Evolutionary conservation across 441 rosid species (phyloP), one percentile per base, ranked within the genome.

Genomic region (Bocquillonia castaneifolia): DNA sequence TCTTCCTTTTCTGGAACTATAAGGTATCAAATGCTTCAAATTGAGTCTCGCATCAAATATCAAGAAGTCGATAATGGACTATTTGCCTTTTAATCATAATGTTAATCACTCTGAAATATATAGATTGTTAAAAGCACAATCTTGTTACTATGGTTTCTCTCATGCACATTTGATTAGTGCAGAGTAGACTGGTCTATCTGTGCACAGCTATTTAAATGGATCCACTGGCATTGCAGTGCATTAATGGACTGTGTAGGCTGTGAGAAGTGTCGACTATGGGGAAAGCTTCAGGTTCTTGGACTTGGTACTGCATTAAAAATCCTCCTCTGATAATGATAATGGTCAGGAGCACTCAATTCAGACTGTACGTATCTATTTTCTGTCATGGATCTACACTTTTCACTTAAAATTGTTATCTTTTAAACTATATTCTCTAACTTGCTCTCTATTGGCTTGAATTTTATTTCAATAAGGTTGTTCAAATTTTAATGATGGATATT

Each of bases 241-340:
- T 20, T 77, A 53, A 91, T 91, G 97, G 93, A 91, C 76, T 91
- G 97, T 68, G 84, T 91, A 10, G 93, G 96, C 26, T 91, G 97
- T 75, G 97, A 91, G 86, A 91, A 89, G 78, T 88, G 96, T 64
- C 83, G 93, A 63, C 83, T 91, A 53, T 91, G 97, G 97, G 96
- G 96, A 66, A 87, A 91, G 76, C 93, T 91, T 74, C 93, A 91
- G 83, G 79, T 86, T 86, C 90, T 85, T 26, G 92, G 93, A 29
- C 92, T 86, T 48, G 96, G 93, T 53, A 88, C 93, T 32, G 95
- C 93, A 53, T 66, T 89, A 64, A 87, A 92, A 75, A 88, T 89
- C 79, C 83, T 92, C 88, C 75, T 74, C 77, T 22, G 73, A 50
- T 36, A 59, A 74, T 22, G 73, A 50, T 36, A 59, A 74, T 52